Base-by-base conservation (phyloP, 805 yeast species). In the Candida nonsorbophila region DNA sequence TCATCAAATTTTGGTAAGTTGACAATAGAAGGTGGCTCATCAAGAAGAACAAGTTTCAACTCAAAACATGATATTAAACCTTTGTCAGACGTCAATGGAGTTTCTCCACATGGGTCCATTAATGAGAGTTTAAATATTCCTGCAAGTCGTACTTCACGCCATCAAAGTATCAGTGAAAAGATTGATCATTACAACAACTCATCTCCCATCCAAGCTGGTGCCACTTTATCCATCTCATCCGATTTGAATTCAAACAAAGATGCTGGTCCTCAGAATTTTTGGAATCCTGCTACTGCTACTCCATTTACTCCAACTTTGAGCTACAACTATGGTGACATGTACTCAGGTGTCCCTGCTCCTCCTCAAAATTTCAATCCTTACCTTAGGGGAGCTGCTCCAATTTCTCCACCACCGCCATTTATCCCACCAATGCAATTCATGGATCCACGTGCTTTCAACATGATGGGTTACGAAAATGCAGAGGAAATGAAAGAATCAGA, bases 261-360 rank as follows among this genome's bases (percentile, higher is more conserved):
- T n/a, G 34, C 33, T 5, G 22, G 29, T 8, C 41, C 45, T 6
- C 62, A 48, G 22, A 69, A 60, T 42, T 72, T 75, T 41, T 79
- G 84, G 84, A 76, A 77, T 48, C 82, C 83, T 0, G 82, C 80
- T 5, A 58, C 78, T 12, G 78, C 82, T 4, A 55, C 76, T 7
- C 57, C 79, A 1, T 78, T 78, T 46, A 72, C 72, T 9, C 84
- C 84, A 14, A 22, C 40, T 12, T n/a, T n/a, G n/a, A 33, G 27
- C 16, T 37, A 35, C 21, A 48, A 43, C 25, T 52, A 7, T 10
- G 9, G 10, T 7, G 20, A 18, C 24, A 21, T 21, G 16, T 33
- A 30, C 13, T 25, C 25, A 15, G 29, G 23, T 12, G 5, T 10
- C 7, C 38, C 37, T 11, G 33, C 43, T 4, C 56, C 44, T 15